phyloP scores from a whole-genome alignment of 2,329 filamentous ascomycete species.

The Chaetoscypha palmicola region DNA sequence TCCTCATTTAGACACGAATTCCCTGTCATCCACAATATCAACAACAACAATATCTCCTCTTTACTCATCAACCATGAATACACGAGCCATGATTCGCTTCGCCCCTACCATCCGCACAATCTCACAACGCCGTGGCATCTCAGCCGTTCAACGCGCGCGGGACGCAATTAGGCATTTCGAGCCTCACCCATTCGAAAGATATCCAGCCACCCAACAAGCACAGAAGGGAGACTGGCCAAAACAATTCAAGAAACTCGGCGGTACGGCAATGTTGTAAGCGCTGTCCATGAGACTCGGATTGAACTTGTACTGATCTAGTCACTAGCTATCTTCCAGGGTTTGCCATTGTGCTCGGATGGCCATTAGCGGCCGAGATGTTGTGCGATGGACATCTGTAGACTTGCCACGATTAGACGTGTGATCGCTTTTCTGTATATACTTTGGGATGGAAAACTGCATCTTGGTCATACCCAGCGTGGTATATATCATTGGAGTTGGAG shows the following conservation, averaged over 20 bases:
- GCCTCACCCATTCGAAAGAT: slow-evolving; percentile 20
- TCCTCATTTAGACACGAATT: neutral
- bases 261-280: slow-evolving; percentile 18
- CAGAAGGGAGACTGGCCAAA: slow-evolving; percentile 18
- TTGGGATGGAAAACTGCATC: no score
- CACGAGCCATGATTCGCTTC: neutral
- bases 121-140: slow-evolving; percentile 13
- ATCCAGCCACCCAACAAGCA: slow-evolving; percentile 9
- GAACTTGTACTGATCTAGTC: neutral
- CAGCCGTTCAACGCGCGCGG: slow-evolving; percentile 14
- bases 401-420: no score
- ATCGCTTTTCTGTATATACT: no score
- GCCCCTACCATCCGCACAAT: slow-evolving; percentile 10
- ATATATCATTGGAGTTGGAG: no score
- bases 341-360: slow-evolving; percentile 16
- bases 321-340: slow-evolving; percentile 19
- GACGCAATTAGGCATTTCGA: slow-evolving; percentile 13
- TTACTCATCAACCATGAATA: neutral
- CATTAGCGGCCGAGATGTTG: slow-evolving; percentile 6
- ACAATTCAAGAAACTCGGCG: slow-evolving; percentile 12
- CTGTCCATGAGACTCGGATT: neutral
- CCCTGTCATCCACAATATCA: neutral
- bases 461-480: no score
- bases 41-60: neutral
- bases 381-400: slow-evolving; percentile 11